Conservation (phyloP, 1,284 basidiomycete species). For the Serendipita sp. region DNA sequence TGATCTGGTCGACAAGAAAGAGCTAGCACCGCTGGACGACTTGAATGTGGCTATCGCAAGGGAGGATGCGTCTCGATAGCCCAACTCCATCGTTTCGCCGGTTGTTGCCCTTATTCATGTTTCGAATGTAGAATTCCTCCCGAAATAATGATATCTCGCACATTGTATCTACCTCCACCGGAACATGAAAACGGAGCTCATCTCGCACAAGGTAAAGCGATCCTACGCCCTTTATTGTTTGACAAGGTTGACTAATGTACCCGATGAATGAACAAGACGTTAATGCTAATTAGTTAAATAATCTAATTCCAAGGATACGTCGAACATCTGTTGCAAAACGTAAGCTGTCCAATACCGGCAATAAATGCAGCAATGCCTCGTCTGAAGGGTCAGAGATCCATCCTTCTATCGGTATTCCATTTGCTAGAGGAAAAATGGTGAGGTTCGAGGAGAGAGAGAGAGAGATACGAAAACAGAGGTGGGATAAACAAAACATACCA, state of each 20-base stretch:
- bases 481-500: constrained; percentile 39
- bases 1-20: constrained; percentile 92
- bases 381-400: constrained; percentile 97
- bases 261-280: neutral
- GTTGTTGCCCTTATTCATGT: too few species aligned
- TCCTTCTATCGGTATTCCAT: constrained; percentile 97
- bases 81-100: too few species aligned
- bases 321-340: constrained; percentile 94
- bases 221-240: too few species aligned
- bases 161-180: too few species aligned
- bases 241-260: too few species aligned
- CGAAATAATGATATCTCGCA: too few species aligned
- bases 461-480: neutral
- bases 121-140: too few species aligned
- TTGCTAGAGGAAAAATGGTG: constrained; percentile 40
- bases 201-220: too few species aligned
- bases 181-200: too few species aligned
- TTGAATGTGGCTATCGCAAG: constrained; percentile 90
- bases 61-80: constrained; percentile 34
- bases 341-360: constrained; percentile 89
- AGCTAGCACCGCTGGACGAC: constrained; percentile 89
- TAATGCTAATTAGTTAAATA: constrained; percentile 9
- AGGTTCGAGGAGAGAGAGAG: constrained; percentile 4
- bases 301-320: constrained; percentile 69
- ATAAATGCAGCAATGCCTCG: constrained; percentile 87